A percentile compares a stretch with the other conserved stretches of the same genome.
phyloP scores from a whole-genome alignment of 352 stramenopile genomes.

The Globisporangium echinulatum region DNA sequence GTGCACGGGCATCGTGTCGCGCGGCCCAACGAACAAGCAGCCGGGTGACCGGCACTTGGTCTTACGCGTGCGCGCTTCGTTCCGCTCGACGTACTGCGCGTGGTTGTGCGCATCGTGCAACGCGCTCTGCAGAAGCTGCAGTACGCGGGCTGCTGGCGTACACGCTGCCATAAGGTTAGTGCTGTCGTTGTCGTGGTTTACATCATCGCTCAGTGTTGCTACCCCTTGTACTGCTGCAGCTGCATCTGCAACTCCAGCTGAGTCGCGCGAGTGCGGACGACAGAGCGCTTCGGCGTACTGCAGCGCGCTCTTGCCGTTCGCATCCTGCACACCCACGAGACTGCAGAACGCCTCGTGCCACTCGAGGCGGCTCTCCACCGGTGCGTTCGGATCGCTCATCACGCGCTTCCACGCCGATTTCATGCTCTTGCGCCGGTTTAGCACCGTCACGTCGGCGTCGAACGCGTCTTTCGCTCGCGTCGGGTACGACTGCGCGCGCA shows the following conservation, averaged over 20 bases:
- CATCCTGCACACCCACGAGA: conserved; percentile 28
- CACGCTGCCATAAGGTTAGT: not conserved
- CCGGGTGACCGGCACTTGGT: conserved; percentile 34
- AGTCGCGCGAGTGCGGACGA: too few relatives aligned
- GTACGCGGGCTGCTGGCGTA: conserved; percentile 14
- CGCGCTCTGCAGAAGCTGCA: conserved; percentile 28
- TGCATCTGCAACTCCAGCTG: too few relatives aligned
- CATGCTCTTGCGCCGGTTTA: conserved; percentile 15
- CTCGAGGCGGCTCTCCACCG: conserved; percentile 27
- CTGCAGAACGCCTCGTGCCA: conserved; percentile 56
- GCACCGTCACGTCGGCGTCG: conserved; percentile 7
- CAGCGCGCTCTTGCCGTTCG: conserved; percentile 25
- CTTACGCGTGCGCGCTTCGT: conserved; percentile 34
- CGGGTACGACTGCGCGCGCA: conserved; percentile 32
- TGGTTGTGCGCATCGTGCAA: conserved; percentile 39
- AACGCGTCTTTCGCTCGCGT: conserved; percentile 16
- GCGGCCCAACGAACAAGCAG: conserved; percentile 42
- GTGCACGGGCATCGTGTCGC: conserved; percentile 49
- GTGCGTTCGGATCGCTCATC: not conserved
- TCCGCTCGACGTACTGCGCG: conserved; percentile 37
- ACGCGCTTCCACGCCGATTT: conserved; percentile 14
- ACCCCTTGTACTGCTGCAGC: not conserved
- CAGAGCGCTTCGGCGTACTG: conserved; percentile 19
- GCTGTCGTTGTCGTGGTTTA: not conserved
- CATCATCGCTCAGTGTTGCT: not conserved